Evolutionary conservation across 2,329 filamentous ascomycete genomes (phyloP).

Genomic region (Penicillium sp.): DNA sequence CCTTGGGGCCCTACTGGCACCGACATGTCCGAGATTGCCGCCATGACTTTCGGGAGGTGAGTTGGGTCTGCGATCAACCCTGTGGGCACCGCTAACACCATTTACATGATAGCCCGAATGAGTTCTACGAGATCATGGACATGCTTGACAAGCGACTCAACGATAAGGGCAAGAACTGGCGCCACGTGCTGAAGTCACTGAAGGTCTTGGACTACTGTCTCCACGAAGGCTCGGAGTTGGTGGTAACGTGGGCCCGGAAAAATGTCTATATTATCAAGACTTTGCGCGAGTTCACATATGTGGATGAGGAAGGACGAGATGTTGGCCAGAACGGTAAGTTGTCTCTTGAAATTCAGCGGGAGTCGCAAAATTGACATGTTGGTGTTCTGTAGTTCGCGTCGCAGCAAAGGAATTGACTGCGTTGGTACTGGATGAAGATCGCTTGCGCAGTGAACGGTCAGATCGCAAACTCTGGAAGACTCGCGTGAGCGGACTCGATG

Average conservation of each 20-base stretch:
- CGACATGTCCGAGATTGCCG: constrained; percentile 97
- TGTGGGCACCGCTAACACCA: constrained; percentile 8
- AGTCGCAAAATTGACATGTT: background rate
- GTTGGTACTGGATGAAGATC: constrained; percentile 85
- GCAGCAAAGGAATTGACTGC: constrained; percentile 93
- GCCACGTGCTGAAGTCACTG: constrained; percentile 91
- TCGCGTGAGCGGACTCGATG: constrained; percentile 84
- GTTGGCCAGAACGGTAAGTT: constrained; percentile 87
- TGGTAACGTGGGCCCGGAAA: constrained; percentile 95
- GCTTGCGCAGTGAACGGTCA: constrained; percentile 76
- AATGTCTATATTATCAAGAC: constrained; percentile 99
- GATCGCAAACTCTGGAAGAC: constrained; percentile 96
- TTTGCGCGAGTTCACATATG: constrained; percentile 88
- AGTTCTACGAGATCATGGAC: constrained; percentile 99
- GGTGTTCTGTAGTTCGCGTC: constrained; percentile 61
- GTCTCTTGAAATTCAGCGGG: background rate
- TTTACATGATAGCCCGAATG: constrained; percentile 59
- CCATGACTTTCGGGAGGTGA: constrained; percentile 95
- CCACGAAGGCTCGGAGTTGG: constrained; percentile 90
- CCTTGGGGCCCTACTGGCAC: constrained; percentile 96
- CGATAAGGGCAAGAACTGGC: constrained; percentile 99
- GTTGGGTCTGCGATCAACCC: constrained; percentile 26
- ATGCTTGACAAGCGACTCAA: constrained; percentile 98
- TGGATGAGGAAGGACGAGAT: constrained; percentile 89
- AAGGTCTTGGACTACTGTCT: constrained; percentile 97